These are phyloP conservation scores for Cystobasidiopsis lactophilus DNA, from an alignment of 768 basidiomycete species.

Conservation along the genomic window DNA sequence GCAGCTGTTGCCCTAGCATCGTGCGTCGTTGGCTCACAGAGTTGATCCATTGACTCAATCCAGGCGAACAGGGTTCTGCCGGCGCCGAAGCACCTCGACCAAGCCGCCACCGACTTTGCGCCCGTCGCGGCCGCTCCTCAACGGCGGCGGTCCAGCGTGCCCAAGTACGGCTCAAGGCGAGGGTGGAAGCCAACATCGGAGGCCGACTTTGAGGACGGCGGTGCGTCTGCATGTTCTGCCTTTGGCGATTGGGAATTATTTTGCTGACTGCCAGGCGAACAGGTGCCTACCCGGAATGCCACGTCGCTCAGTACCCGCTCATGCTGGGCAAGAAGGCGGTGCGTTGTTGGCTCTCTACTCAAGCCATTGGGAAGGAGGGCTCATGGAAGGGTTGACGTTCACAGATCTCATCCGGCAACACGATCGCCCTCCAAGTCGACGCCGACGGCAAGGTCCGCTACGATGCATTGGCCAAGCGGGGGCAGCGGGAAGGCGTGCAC, in stretches of 20 bases:
- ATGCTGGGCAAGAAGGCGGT: conserved; percentile 71
- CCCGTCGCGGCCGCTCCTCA: too few species aligned
- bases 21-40: not conserved
- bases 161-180: conserved; percentile 62
- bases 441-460: conserved; percentile 89
- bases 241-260: conserved; percentile 2
- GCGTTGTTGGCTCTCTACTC: not conserved
- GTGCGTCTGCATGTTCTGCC: not conserved
- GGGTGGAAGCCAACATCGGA: conserved; percentile 67
- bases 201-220: conserved; percentile 51
- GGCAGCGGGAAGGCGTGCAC: conserved; percentile 61
- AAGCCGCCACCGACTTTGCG: not conserved
- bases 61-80: conserved; percentile 6
- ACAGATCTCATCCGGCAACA: conserved; percentile 76
- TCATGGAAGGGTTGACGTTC: too few species aligned
- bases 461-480: conserved; percentile 45
- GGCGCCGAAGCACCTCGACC: conserved; percentile 4
- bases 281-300: conserved; percentile 81
- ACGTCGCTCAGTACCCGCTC: conserved; percentile 88
- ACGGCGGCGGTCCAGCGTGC: conserved; percentile 24
- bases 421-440: conserved; percentile 88
- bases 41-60: not conserved
- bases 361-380: not conserved
- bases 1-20: not conserved
- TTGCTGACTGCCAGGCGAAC: conserved; percentile 39